Evolutionary conservation across 1,284 basidiomycete species (phyloP), one percentile per base, ranked within the genome.

Genomic region (Dichomitus squalens): DNA sequence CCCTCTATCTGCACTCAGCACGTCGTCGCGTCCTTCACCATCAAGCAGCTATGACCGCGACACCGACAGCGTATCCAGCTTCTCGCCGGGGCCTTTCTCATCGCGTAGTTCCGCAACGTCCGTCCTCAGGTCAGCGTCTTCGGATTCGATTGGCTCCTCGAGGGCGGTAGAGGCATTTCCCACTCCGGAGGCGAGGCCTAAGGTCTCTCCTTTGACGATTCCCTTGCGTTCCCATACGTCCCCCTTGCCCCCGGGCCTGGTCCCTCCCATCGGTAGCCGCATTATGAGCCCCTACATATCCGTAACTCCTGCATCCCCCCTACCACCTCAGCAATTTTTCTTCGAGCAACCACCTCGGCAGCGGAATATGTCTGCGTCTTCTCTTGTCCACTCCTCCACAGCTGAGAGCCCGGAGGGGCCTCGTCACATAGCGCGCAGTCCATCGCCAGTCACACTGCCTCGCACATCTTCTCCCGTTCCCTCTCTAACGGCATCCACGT

Each of bases 221-320:
- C 53, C 61, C n/a, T 11, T 51, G 25, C 55, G 63, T 55, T 48
- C 52, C 11, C 52, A 52, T 11, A 53, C 49, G 23, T 11, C 39
- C 40, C 53, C 62, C 8, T 47, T 58, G 4, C 51, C 52, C 5
- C 40, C 43, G 40, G 16, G 27, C 16, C 23, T 47, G 5, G 52
- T 57, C 51, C 48, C 56, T 3, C 49, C 39, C 41, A 53, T 61
- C 56, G 40, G 54, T 21, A 51, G 52, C 16, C 55, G 58, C 16
- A 56, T 64, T 23, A 57, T 55, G 27, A 66, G 59, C 47, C 66
- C 66, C 2, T 53, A 60, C 49, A 57, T 64, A 33, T 52, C 63
- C n/a, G 58, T 64, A 25, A 57, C 59, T 2, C 62, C 64, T 18
- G 55, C 59, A 1, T 59, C 64, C 7, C 58, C 61, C 1, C 31